These are phyloP conservation scores for Camellia lanceoleosa DNA, from an alignment of 148 eudicot species.

Conservation along the genomic window DNA sequence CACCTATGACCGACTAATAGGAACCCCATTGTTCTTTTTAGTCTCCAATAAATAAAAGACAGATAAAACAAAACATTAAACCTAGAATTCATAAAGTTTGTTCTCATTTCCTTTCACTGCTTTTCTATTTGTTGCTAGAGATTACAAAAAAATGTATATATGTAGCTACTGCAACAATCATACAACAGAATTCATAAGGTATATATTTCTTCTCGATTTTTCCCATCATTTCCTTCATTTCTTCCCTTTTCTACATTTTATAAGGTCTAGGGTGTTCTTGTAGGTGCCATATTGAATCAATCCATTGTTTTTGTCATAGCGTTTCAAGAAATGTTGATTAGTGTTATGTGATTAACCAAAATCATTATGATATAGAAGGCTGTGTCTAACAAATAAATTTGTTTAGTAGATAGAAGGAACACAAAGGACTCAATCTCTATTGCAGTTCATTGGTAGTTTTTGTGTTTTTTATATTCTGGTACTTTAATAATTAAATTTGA, in stretches of 20 bases:
- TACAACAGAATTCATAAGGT: too few relatives aligned
- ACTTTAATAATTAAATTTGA: neutral
- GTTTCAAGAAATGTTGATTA: neutral
- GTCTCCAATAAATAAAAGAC: too few relatives aligned
- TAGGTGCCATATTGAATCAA: neutral
- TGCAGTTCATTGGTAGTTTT: neutral
- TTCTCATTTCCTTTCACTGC: too few relatives aligned
- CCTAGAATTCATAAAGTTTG: too few relatives aligned
- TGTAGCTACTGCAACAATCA: too few relatives aligned
- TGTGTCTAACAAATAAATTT: neutral
- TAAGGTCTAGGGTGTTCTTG: neutral
- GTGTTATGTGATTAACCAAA: neutral
- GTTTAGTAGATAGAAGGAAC: neutral
- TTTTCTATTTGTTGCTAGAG: too few relatives aligned
- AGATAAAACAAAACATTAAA: too few relatives aligned
- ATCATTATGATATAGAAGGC: neutral
- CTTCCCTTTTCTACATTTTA: neutral
- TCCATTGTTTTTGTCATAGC: neutral
- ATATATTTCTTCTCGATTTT: constrained; percentile 1
- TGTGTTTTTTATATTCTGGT: neutral
- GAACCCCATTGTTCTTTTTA: too few relatives aligned
- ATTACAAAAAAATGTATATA: too few relatives aligned
- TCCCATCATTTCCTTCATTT: neutral
- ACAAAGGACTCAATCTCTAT: neutral
- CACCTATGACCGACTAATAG: too few relatives aligned